Percentiles rank a stretch among this genome's conserved stretches.
Evolutionary conservation across 2,329 filamentous ascomycete species (phyloP).

Genomic region (Fusarium brevicatenulatum): DNA sequence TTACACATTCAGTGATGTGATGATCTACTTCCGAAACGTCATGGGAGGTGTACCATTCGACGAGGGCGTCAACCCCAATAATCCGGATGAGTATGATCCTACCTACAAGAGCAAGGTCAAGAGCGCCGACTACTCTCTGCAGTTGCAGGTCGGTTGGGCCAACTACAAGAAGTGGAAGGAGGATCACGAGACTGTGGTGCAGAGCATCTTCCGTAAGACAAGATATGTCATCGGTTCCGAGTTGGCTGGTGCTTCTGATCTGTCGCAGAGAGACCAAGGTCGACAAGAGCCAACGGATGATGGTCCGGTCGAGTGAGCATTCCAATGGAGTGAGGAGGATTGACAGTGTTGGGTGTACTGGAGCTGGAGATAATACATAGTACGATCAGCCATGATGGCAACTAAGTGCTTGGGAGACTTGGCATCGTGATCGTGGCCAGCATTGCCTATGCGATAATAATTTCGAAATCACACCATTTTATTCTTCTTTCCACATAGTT

Average conservation of each 20-base stretch:
- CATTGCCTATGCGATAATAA: not conserved
- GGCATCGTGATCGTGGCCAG: too few relatives aligned
- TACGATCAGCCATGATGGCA: not conserved
- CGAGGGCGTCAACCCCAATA: not conserved
- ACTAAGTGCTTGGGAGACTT: not conserved
- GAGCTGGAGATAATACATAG: not conserved
- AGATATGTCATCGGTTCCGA: not conserved
- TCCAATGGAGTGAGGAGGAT: fast-evolving
- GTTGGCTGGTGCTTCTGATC: not conserved
- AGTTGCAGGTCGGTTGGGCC: not conserved
- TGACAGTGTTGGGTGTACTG: fast-evolving
- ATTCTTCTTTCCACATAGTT: fast-evolving
- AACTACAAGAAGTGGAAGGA: slow-evolving; percentile 3
- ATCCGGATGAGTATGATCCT: not conserved
- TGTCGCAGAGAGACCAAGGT: not conserved
- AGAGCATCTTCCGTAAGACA: not conserved
- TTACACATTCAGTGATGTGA: not conserved
- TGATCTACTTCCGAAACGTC: not conserved
- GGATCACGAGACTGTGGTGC: not conserved
- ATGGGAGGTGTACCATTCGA: not conserved
- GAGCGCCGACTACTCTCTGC: not conserved
- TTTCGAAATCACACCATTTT: not conserved
- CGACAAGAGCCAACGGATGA: not conserved
- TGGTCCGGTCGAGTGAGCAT: not conserved
- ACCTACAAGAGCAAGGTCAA: not conserved